Percentiles rank a stretch among this genome's conserved stretches.
These are phyloP conservation scores for Termitomyces sp. DNA, from an alignment of 768 basidiomycete genomes.

Conservation along the genomic window DNA sequence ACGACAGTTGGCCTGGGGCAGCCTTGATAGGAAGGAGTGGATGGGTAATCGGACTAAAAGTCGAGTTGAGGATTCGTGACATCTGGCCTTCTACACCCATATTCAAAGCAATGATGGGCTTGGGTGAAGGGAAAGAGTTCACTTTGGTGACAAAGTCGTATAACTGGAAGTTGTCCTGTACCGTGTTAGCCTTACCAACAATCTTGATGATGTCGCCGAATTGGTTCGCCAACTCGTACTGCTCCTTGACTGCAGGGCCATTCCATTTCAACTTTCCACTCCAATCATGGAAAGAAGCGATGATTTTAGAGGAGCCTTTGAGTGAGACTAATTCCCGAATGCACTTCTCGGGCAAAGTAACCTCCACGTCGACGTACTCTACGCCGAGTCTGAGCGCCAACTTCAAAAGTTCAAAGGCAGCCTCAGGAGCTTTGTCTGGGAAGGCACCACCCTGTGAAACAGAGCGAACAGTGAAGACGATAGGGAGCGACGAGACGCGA, in stretches of 20 bases:
- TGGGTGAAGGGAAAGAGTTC: conserved; percentile 40
- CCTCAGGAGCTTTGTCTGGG: conserved; percentile 71
- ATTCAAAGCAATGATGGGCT: conserved; percentile 92
- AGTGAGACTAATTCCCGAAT: conserved; percentile 53
- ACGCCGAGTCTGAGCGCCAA: conserved; percentile 79
- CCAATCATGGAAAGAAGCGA: conserved; percentile 97
- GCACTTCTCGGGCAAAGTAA: conserved; percentile 59
- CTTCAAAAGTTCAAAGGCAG: conserved; percentile 69
- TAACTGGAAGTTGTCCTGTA: conserved; percentile 79
- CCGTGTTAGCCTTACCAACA: conserved; percentile 72
- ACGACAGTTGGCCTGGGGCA: conserved; percentile 91
- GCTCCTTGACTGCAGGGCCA: conserved; percentile 56
- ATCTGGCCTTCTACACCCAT: conserved; percentile 89
- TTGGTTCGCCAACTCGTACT: conserved; percentile 58
- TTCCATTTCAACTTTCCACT: conserved; percentile 82
- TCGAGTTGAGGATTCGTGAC: conserved; percentile 81
- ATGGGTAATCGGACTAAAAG: conserved; percentile 89
- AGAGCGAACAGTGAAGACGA: conserved; percentile 90
- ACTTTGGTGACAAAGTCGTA: conserved; percentile 60
- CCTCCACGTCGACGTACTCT: conserved; percentile 93
- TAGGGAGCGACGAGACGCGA: conserved; percentile 71
- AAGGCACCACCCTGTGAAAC: conserved; percentile 87
- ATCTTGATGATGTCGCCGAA: conserved; percentile 92
- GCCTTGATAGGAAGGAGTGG: conserved; percentile 79
- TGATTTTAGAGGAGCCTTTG: conserved; percentile 74